A percentile compares a stretch with the other conserved stretches of the same genome.
phyloP scores from a whole-genome alignment of 306 rosid species.

The Prunus davidiana region DNA sequence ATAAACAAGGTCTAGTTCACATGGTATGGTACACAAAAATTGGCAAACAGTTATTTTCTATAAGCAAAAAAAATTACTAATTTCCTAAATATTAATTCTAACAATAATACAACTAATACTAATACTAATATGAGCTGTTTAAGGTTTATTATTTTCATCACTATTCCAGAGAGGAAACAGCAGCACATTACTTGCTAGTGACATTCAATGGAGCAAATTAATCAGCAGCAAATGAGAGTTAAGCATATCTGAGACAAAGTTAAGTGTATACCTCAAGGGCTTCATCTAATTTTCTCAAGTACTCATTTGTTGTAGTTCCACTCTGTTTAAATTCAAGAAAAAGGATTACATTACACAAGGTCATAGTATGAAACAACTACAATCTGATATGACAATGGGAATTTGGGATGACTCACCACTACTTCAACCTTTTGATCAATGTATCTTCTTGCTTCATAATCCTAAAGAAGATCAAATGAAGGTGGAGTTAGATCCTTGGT shows the following conservation, averaged over 20 bases:
- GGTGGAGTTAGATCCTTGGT: neutral
- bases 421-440: slow-evolving; percentile 90
- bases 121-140: neutral
- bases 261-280: slow-evolving; percentile 65
- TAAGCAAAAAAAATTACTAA: neutral
- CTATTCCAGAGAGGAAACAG: neutral
- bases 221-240: neutral
- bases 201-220: neutral
- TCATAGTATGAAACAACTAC: slow-evolving; percentile 12
- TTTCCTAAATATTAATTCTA: no score
- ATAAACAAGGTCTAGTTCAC: neutral
- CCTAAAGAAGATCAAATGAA: slow-evolving; percentile 36
- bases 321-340: slow-evolving; percentile 50
- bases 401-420: slow-evolving; percentile 38
- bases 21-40: neutral
- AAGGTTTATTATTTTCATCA: neutral
- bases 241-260: slow-evolving; percentile 2
- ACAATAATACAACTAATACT: neutral
- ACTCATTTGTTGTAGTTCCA: slow-evolving; percentile 68
- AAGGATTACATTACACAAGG: slow-evolving; percentile 1
- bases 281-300: slow-evolving; percentile 68
- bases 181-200: neutral
- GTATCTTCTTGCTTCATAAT: slow-evolving; percentile 73
- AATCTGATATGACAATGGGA: slow-evolving; percentile 23
- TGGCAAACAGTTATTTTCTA: no score